These are phyloP conservation scores for Tagetes erecta DNA, from an alignment of 129 eudicot genomes.

Conservation along the genomic window DNA sequence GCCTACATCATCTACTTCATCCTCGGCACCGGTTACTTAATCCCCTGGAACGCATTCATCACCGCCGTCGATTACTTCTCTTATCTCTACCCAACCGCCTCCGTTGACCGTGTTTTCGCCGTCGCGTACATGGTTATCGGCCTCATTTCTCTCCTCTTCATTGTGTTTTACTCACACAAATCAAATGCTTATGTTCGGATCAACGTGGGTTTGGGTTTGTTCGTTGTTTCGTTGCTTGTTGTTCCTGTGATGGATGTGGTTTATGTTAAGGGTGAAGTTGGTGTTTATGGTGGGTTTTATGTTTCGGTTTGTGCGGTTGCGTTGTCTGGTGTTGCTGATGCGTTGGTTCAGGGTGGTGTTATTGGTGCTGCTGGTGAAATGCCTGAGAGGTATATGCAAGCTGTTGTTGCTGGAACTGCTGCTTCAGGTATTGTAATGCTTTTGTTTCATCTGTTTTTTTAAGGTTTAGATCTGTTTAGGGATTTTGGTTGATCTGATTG, in stretches of 20 bases:
- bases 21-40: slow-evolving; percentile 79
- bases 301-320: slow-evolving; percentile 67
- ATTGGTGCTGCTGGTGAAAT: slow-evolving; percentile 89
- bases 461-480: slow-evolving; percentile 7
- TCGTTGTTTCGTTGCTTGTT: slow-evolving; percentile 53
- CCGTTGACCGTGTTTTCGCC: slow-evolving; percentile 86
- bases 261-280: slow-evolving; percentile 60
- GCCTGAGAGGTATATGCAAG: slow-evolving; percentile 98
- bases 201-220: slow-evolving; percentile 64
- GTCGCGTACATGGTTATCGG: slow-evolving; percentile 69
- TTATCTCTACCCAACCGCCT: slow-evolving; percentile 75
- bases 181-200: slow-evolving; percentile 56
- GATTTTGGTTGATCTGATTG: slow-evolving; percentile 12
- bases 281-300: slow-evolving; percentile 63
- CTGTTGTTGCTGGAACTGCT: slow-evolving; percentile 87
- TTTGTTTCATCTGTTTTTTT: no score
- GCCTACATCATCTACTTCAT: slow-evolving; percentile 90
- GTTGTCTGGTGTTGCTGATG: slow-evolving; percentile 69
- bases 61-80: slow-evolving; percentile 98
- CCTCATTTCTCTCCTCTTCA: slow-evolving; percentile 44
- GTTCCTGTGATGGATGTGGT: slow-evolving; percentile 73
- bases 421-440: slow-evolving; percentile 60
- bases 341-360: slow-evolving; percentile 78
- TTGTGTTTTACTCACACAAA: slow-evolving; percentile 54
- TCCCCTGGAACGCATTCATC: slow-evolving; percentile 99